Base-by-base conservation (phyloP, 306 rosid genomes). In the Prunus armeniaca region DNA sequence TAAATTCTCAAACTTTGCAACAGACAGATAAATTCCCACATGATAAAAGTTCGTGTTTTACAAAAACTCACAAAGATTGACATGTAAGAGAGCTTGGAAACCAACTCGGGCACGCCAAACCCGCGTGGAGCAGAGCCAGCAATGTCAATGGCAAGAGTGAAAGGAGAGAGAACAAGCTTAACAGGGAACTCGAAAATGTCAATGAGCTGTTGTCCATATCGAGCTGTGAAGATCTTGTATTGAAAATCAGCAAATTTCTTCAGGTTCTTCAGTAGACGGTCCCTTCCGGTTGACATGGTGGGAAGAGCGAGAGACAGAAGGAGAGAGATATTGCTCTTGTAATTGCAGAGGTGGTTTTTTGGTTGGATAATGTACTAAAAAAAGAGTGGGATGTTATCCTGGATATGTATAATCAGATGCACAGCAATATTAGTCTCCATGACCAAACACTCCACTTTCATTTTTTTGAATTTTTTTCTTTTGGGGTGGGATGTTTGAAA, bases 61-160 rank as follows among this genome's bases (percentile, higher is more conserved):
- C 17, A 58, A 79, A 34, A 60, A 88, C 96, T 78, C 76, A 95
- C 99, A 75, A 95, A 95, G 56, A 95, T 82, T 15, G 99, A 95
- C 75, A 90, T 85, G 73, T 65, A 89, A 0, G 99, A 92, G 83
- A 95, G 92, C 92, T 95, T 92, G 71, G 99, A 90, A 62, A 92
- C 80, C 72, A 95, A 85, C 78, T 95, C 92, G 10, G 99, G 97
- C n/a, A 95, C 91, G 30, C 99, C 99, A 62, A 92, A 95, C 69
- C 99, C 99, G 24, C 99, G 99, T 32, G 87, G 89, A 56, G 99
- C 96, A 50, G 97, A 92, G 82, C 99, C 99, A 4, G 83, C 96
- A 76, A 95, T 84, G 91, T 90, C 91, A 69, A 88, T 77, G 66
- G 96, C 91, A 15, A 95, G 76, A 43, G 93, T 90, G 71, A 95